A percentile compares a stretch with the other conserved stretches of the same genome.
Evolutionary conservation across 495 filamentous ascomycete genomes (phyloP).

Genomic region (Cercophora newfieldiana): DNA sequence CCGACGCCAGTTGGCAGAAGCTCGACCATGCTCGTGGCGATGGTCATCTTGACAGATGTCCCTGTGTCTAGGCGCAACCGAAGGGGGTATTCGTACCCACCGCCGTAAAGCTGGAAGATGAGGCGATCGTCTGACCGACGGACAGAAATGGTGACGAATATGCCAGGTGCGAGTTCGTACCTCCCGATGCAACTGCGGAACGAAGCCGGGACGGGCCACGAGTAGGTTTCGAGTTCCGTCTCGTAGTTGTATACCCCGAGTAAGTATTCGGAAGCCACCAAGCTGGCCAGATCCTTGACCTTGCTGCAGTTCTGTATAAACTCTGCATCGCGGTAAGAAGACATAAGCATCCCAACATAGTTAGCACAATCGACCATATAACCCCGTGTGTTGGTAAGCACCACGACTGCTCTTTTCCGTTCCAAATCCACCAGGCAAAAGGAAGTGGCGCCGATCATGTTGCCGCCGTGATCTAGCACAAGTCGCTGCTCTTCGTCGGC

Average conservation of each 20-base stretch:
- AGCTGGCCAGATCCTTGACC: neutral
- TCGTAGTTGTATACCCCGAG: constrained; percentile 5
- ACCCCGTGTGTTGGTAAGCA: constrained; percentile 23
- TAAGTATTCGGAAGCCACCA: constrained; percentile 5
- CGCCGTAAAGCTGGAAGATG: neutral
- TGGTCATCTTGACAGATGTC: constrained; percentile 10
- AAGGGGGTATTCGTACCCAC: constrained; percentile 10
- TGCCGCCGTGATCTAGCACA: constrained; percentile 27
- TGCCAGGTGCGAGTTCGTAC: neutral
- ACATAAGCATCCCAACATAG: constrained; percentile 26
- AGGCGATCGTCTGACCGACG: neutral
- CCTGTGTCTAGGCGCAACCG: neutral
- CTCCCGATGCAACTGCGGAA: neutral
- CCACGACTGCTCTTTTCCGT: constrained; percentile 18
- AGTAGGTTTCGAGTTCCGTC: neutral
- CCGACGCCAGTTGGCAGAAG: constrained; percentile 17
- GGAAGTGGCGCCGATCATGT: constrained; percentile 30
- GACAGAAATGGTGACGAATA: constrained; percentile 5
- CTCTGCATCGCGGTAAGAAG: constrained; percentile 1
- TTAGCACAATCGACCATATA: constrained; percentile 8
- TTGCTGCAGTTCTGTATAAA: neutral
- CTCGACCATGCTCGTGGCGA: constrained; percentile 21
- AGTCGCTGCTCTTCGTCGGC: neutral
- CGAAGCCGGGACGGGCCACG: neutral
- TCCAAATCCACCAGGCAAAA: constrained; percentile 18